These are phyloP conservation scores for Apophysomyces elegans DNA, from an alignment of 371 early-diverging fungal species.

Conservation along the genomic window DNA sequence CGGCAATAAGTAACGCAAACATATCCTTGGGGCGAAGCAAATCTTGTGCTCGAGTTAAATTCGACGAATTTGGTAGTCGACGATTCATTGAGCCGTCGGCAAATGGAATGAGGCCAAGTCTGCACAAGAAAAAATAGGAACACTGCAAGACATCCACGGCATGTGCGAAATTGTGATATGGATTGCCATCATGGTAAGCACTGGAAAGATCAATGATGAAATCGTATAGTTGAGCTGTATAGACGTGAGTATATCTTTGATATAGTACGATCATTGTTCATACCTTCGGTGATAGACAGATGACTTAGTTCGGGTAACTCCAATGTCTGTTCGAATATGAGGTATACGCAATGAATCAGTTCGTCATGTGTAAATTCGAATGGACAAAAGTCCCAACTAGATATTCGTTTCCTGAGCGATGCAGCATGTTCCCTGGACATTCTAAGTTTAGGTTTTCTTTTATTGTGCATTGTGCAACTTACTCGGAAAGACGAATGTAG, in stretches of 20 bases:
- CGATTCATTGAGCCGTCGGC: constrained; percentile 14
- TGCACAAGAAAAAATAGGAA: constrained; percentile 72
- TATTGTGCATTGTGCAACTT: neutral
- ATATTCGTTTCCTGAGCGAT: constrained; percentile 42
- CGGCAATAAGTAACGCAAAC: constrained; percentile 74
- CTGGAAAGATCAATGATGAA: constrained; percentile 63
- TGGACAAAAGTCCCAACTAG: constrained; percentile 73
- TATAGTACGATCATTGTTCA: neutral
- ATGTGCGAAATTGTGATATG: constrained; percentile 86
- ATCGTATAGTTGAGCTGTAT: constrained; percentile 56
- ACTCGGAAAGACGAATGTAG: neutral
- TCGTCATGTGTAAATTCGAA: constrained; percentile 66
- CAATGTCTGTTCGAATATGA: constrained; percentile 69
- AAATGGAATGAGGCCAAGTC: constrained; percentile 54
- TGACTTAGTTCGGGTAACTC: constrained; percentile 58
- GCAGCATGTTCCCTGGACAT: neutral
- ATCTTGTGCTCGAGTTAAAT: constrained; percentile 36
- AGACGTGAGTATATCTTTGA: constrained; percentile 23
- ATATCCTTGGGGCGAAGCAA: constrained; percentile 65
- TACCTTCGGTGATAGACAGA: constrained; percentile 60
- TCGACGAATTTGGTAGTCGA: constrained; percentile 8
- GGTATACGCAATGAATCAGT: constrained; percentile 63
- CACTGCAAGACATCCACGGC: constrained; percentile 87
- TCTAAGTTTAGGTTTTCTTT: neutral
- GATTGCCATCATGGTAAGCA: constrained; percentile 73